Percentiles rank a stretch among this genome's conserved stretches.
Conservation (phyloP, 2,329 filamentous ascomycete genomes). For the Phymatotrichopsis omnivora region DNA sequence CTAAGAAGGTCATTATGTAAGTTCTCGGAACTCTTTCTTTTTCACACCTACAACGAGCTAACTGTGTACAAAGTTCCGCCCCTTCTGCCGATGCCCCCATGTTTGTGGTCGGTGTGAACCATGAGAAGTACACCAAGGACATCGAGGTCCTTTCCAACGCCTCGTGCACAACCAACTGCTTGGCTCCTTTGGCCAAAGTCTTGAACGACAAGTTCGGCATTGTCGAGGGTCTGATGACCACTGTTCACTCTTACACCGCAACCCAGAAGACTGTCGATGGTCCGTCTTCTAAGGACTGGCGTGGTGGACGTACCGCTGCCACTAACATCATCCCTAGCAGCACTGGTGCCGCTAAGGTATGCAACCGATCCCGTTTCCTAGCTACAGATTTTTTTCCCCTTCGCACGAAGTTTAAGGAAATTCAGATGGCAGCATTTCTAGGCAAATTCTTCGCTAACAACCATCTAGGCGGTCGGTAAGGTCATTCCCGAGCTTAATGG, state of each 20-base stretch:
- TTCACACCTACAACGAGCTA: not conserved
- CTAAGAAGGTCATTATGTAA: constrained; percentile 86
- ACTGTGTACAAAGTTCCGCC: constrained; percentile 47
- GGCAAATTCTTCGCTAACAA: constrained; percentile 1
- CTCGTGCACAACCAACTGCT: constrained; percentile 99
- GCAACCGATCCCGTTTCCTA: too few relatives aligned
- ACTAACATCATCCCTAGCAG: constrained; percentile 99
- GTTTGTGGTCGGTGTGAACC: constrained; percentile 99
- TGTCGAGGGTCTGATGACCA: constrained; percentile 99
- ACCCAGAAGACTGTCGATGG: constrained; percentile 95
- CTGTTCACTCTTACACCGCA: constrained; percentile 98
- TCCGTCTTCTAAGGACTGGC: constrained; percentile 97
- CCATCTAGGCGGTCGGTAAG: constrained; percentile 81
- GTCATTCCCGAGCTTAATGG: constrained; percentile 96
- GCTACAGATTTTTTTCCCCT: too few relatives aligned
- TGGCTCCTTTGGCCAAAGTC: constrained; percentile 98
- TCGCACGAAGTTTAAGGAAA: too few relatives aligned
- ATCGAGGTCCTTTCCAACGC: constrained; percentile 96
- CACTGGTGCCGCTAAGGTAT: constrained; percentile 84
- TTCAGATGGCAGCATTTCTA: too few relatives aligned
- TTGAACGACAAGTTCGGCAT: constrained; percentile 97
- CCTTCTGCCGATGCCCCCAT: constrained; percentile 94
- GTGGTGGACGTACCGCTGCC: constrained; percentile 95
- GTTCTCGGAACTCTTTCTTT: constrained; percentile 33
- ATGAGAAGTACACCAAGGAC: constrained; percentile 82